These are phyloP conservation scores for Penicillium hesseltinei DNA, from an alignment of 2,329 filamentous ascomycete genomes.

Conservation along the genomic window DNA sequence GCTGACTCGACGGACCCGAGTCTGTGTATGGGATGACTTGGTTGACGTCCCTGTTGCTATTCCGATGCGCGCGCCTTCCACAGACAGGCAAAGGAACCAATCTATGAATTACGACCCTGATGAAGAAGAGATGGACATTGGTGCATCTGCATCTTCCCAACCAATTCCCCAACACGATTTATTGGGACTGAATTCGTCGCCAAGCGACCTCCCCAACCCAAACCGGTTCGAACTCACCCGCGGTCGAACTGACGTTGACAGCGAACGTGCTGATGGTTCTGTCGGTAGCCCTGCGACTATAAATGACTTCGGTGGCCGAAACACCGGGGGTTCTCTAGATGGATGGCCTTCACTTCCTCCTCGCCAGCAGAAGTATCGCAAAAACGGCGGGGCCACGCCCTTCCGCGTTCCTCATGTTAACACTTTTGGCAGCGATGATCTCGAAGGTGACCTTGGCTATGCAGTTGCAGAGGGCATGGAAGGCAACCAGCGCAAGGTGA, in stretches of 20 bases:
- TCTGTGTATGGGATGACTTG: slow-evolving; percentile 97
- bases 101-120: slow-evolving; percentile 53
- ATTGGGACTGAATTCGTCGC: slow-evolving; percentile 59
- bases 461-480: slow-evolving; percentile 93
- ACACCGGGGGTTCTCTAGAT: slow-evolving; percentile 37
- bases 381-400: slow-evolving; percentile 42
- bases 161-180: slow-evolving; percentile 60
- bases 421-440: slow-evolving; percentile 67
- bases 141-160: slow-evolving; percentile 62
- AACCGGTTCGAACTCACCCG: slow-evolving; percentile 69
- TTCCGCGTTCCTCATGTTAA: slow-evolving; percentile 33
- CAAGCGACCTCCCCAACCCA: slow-evolving; percentile 67
- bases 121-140: slow-evolving; percentile 93
- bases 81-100: slow-evolving; percentile 73
- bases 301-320: slow-evolving; percentile 30
- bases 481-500: slow-evolving; percentile 85
- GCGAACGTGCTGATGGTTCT: slow-evolving; percentile 29
- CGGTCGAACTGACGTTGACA: slow-evolving; percentile 39
- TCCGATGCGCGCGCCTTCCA: slow-evolving; percentile 78
- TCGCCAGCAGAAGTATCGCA: slow-evolving; percentile 34
- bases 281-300: slow-evolving; percentile 39
- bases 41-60: slow-evolving; percentile 95
- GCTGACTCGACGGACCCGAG: slow-evolving; percentile 81
- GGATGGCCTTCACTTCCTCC: slow-evolving; percentile 38
- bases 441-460: slow-evolving; percentile 91